These are phyloP conservation scores for Fusarium caatingaense DNA, from an alignment of 2,329 filamentous ascomycete genomes.

Conservation along the genomic window DNA sequence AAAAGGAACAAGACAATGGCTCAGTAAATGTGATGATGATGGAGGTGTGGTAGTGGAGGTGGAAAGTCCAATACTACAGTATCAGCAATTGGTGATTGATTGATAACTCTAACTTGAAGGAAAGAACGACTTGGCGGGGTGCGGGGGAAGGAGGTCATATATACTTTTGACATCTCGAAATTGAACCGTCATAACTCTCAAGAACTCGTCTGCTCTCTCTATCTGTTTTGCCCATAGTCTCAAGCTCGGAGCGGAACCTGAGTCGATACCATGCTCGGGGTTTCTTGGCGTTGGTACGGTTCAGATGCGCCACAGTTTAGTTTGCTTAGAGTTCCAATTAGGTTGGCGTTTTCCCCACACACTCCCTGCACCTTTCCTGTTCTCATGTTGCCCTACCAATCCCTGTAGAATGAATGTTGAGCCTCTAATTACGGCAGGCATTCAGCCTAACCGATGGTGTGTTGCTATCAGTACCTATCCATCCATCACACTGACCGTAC, in stretches of 20 bases:
- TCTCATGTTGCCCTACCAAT: constrained; percentile 18
- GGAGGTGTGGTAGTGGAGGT: not conserved
- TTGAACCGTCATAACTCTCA: constrained; percentile 22
- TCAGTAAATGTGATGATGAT: not conserved
- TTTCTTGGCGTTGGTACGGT: constrained; percentile 36
- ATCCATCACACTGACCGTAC: constrained; percentile 15
- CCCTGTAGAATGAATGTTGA: constrained; percentile 18
- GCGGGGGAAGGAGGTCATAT: constrained; percentile 42
- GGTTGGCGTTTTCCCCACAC: constrained; percentile 30
- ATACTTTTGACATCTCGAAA: constrained; percentile 31
- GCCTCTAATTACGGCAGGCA: constrained; percentile 11
- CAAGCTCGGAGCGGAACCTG: constrained; percentile 24
- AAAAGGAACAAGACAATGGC: not conserved
- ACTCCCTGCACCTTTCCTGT: not conserved
- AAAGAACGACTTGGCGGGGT: constrained; percentile 26
- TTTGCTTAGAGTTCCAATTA: constrained; percentile 1
- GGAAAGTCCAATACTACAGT: not conserved
- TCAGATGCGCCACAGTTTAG: constrained; percentile 37
- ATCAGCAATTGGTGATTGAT: constrained; percentile 12
- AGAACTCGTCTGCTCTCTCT: not conserved
- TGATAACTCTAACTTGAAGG: constrained; percentile 14
- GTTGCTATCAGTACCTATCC: constrained; percentile 11
- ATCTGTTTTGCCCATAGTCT: constrained; percentile 6
- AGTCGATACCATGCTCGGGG: constrained; percentile 35
- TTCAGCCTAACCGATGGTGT: constrained; percentile 16